phyloP scores from a whole-genome alignment of 352 stramenopile genomes.

The Phytophthora sp. region DNA sequence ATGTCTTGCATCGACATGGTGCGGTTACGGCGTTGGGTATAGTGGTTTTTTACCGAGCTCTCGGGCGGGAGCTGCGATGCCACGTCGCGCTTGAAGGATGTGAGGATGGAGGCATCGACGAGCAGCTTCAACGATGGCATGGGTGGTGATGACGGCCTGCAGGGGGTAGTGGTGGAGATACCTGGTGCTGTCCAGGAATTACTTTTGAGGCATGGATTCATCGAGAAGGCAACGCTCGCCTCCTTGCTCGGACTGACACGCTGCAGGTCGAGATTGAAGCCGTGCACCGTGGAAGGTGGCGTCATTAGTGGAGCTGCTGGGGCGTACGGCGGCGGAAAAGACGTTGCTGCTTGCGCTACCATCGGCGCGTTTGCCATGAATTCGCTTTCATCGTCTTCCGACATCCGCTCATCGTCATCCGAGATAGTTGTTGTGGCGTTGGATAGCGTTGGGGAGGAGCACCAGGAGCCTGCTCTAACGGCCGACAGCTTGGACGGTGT shows the following conservation, averaged over 20 bases:
- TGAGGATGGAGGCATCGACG: slow-evolving; percentile 74
- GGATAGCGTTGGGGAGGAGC: slow-evolving; percentile 27
- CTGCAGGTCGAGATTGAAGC: slow-evolving; percentile 60
- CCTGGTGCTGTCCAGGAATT: slow-evolving; percentile 27
- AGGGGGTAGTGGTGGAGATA: neutral
- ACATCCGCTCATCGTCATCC: slow-evolving; percentile 42
- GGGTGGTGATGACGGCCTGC: slow-evolving; percentile 6
- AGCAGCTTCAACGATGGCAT: slow-evolving; percentile 76
- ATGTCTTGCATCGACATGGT: slow-evolving; percentile 85
- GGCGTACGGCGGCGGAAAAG: slow-evolving; percentile 15
- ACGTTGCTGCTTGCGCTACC: neutral
- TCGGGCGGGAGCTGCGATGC: slow-evolving; percentile 11
- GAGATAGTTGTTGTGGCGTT: slow-evolving; percentile 29
- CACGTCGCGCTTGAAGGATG: slow-evolving; percentile 61
- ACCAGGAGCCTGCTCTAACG: slow-evolving; percentile 25
- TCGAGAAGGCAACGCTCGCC: slow-evolving; percentile 3
- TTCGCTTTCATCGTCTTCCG: slow-evolving; percentile 24
- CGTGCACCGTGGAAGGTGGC: slow-evolving; percentile 37
- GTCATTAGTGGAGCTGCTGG: slow-evolving; percentile 43
- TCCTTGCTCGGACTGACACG: slow-evolving; percentile 49
- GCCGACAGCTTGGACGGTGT: slow-evolving; percentile 15
- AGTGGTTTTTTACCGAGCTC: too few species aligned
- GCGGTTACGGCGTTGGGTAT: slow-evolving; percentile 15
- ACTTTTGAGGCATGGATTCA: slow-evolving; percentile 15
- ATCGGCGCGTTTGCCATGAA: slow-evolving; percentile 14